Base-by-base conservation (phyloP, 2,329 filamentous ascomycete species). In the Trichophyton rubrum region DNA sequence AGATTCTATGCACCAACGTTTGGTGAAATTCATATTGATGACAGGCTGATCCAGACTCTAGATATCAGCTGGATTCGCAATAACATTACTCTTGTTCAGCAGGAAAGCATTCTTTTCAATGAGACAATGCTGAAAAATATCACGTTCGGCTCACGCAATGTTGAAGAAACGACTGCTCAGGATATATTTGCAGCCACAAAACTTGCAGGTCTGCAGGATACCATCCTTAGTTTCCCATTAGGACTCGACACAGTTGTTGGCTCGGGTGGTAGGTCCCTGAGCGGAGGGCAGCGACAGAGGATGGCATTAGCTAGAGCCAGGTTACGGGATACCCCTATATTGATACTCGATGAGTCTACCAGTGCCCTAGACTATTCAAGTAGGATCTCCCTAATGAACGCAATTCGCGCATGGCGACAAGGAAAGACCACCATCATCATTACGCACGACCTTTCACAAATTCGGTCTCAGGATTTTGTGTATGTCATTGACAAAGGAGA, bases 371-470 rank as follows among this genome's bases (percentile, higher is more conserved):
- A 97, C 67, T 82, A 85, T n/a, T 78, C 81, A 8, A 91, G 82
- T 60, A 82, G 86, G 63, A 75, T 75, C 0, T 72, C 85, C 11
- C 81, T 96, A 41, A 86, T 95, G 79, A 82, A 87, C 47, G 83
- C 85, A 0, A 86, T 96, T 59, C 80, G 89, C 6, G 69, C 80
- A 20, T 96, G 90, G 92, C 81, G 93, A 22, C 77, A 75, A 40
- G 86, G 82, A 0, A 93, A 89, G 70, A 96, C 91, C 0, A 97
- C 92, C 0, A 88, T 97, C 58, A 84, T 97, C 65, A 92, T 97
- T 67, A 96, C 93, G 0, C 92, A 97, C 68, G 90, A 97, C 64
- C 81, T 93, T 35, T 81, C 83, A 0, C 87, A 92, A 65, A 92
- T 97, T 8, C 71, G 75, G 3, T 75, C 83, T 0, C 71, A 84